Base-by-base conservation (phyloP, 1,284 basidiomycete species). In the Boletus holoroseus region DNA sequence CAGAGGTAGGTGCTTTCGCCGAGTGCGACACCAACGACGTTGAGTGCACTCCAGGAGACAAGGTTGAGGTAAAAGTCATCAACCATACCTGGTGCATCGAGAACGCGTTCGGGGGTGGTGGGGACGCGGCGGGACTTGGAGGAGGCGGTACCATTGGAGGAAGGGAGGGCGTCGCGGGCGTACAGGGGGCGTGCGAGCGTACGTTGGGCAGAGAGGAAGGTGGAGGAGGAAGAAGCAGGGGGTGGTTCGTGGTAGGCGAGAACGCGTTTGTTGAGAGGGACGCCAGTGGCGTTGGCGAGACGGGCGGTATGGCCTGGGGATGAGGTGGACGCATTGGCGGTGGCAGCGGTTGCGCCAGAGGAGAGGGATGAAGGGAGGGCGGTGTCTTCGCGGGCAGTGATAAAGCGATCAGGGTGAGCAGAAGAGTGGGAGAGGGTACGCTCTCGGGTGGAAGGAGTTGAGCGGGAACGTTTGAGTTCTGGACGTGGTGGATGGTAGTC, bases 1-100 rank as follows among this genome's bases (percentile, higher is more conserved):
- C 95, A 99, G 47, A 95, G 81, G 68, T 94, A 98, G 0, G 88
- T 88, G 44, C 78, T 77, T 38, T 85, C 81, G 27, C 83, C 88
- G 3, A 97, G 79, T 0, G 89, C 94, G 51, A 97, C 93, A 1
- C 89, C 92, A 4, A 98, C 82, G 30, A 86, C 74, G 69, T 99
- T 98, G 52, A 82, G 81, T 28, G 77, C 77, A 32, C 88, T 89
- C 95, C 95, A 99, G 38, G 87, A 81, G 50, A 98, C 71, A 31
- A 99, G 76, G 68, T 99, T 99, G 62, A 97, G 83, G 68, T 99
- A 99, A 69, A 96, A 99, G 70, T 99, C 96, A 60, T 98, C 93
- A 5, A 89, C 80, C 75, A 97, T 88, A 1, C 91, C 92, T 0
- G 94, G 94, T 0, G 96, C 96, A 62, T 99, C 96, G 11, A 99